Percentiles rank a stretch among this genome's conserved stretches.
phyloP scores from a whole-genome alignment of 805 yeast genomes.

The Myxozyma geophila region DNA sequence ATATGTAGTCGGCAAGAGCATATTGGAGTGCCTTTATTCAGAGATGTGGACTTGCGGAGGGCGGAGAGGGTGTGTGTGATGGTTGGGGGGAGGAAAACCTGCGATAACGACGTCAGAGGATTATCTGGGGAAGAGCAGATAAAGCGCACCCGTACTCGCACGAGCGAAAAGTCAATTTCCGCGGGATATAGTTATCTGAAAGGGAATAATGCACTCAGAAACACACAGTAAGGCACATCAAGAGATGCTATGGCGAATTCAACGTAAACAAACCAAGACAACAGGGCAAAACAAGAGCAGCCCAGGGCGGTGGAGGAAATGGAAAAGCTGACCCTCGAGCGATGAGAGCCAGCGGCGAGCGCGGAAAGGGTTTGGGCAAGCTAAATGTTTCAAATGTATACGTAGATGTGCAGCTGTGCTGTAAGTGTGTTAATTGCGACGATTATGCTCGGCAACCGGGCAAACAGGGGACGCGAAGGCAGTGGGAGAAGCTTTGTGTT shows the following conservation, averaged over 20 bases:
- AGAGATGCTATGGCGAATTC: background rate
- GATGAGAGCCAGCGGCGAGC: background rate
- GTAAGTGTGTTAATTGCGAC: too few relatives aligned
- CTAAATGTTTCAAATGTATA: too few relatives aligned
- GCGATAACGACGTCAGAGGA: background rate
- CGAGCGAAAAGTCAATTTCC: too few relatives aligned
- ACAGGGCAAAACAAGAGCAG: background rate
- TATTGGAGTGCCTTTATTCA: background rate
- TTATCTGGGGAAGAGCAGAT: slow-evolving; percentile 5
- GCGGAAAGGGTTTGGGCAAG: background rate
- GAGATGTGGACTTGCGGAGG: background rate
- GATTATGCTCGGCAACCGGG: background rate
- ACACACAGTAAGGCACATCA: background rate
- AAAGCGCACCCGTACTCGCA: background rate
- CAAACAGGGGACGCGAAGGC: background rate
- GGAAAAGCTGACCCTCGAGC: background rate
- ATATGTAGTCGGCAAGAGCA: slow-evolving; percentile 26
- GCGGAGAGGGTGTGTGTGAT: background rate
- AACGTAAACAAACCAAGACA: background rate
- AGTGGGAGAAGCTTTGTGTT: too few relatives aligned
- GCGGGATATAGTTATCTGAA: too few relatives aligned
- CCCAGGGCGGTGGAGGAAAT: background rate
- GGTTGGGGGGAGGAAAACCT: background rate
- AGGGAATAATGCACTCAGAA: background rate
- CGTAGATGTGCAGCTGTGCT: background rate